Evolutionary conservation across 148 eudicot genomes (phyloP).

Genomic region (Vaccinium corymbosum): DNA sequence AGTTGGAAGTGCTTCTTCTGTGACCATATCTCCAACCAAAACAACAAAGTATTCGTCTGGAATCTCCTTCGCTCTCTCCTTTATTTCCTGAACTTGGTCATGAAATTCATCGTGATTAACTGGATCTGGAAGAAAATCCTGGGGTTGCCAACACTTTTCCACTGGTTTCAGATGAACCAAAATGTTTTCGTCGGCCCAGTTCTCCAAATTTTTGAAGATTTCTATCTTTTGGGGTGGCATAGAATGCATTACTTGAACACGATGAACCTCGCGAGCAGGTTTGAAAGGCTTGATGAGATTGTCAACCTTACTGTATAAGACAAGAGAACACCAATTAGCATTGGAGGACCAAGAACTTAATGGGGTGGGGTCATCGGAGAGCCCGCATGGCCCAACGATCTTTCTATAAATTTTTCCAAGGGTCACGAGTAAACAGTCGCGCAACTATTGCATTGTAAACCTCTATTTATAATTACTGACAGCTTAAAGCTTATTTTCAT

Average conservation of each 20-base stretch:
- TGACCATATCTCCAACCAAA: slow-evolving; percentile 30
- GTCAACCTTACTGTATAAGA: slow-evolving; percentile 3
- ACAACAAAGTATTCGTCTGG: slow-evolving; percentile 25
- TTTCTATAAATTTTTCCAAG: too few relatives aligned
- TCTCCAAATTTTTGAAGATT: slow-evolving; percentile 15
- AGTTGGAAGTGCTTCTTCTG: slow-evolving; percentile 29
- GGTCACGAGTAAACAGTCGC: too few relatives aligned
- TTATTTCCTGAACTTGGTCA: slow-evolving; percentile 21
- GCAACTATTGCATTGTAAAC: too few relatives aligned
- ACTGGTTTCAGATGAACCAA: slow-evolving; percentile 18
- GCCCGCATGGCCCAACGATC: too few relatives aligned
- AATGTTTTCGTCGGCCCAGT: slow-evolving; percentile 14
- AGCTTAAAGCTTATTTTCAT: neutral
- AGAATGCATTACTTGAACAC: slow-evolving; percentile 13
- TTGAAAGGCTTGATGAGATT: slow-evolving; percentile 13
- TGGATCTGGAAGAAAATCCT: slow-evolving; percentile 22
- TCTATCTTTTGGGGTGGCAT: slow-evolving; percentile 18
- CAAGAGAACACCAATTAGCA: neutral
- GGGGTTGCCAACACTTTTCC: slow-evolving; percentile 20
- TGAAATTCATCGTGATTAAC: slow-evolving; percentile 12
- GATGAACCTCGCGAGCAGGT: slow-evolving; percentile 10
- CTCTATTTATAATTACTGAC: too few relatives aligned
- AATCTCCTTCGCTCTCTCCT: slow-evolving; percentile 26
- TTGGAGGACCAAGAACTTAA: too few relatives aligned
- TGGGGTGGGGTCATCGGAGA: too few relatives aligned